Evolutionary conservation across 139 green algal genomes (phyloP).

Genomic region (Coelastrella sp.): DNA sequence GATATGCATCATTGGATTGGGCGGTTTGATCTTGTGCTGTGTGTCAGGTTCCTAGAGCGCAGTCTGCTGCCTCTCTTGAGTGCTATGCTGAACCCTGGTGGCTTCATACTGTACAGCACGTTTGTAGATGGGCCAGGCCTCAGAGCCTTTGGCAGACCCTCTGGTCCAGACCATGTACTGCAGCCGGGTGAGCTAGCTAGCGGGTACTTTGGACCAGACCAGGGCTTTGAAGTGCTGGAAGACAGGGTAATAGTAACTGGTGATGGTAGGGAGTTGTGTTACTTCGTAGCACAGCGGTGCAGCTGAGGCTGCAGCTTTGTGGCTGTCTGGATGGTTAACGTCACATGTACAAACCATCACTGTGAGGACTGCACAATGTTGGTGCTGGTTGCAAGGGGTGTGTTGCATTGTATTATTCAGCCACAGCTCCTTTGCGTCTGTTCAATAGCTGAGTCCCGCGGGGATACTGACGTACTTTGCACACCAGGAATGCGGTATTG

Average conservation of each 20-base stretch:
- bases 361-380: too few relatives aligned
- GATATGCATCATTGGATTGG: too few relatives aligned
- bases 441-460: too few relatives aligned
- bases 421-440: too few relatives aligned
- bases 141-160: constrained; percentile 54
- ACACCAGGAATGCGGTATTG: too few relatives aligned
- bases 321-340: too few relatives aligned
- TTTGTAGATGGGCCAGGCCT: constrained; percentile 56
- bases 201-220: constrained; percentile 45
- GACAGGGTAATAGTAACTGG: constrained; percentile 34
- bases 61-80: constrained; percentile 43
- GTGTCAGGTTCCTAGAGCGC: constrained; percentile 55
- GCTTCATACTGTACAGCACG: constrained; percentile 57
- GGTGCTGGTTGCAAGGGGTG: too few relatives aligned
- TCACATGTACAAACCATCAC: too few relatives aligned
- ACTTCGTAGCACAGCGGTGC: constrained; percentile 44
- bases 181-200: constrained; percentile 52
- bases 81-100: constrained; percentile 44
- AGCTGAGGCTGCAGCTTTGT: neutral
- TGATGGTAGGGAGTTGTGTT: constrained; percentile 49
- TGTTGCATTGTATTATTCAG: too few relatives aligned
- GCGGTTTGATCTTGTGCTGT: constrained; percentile 57
- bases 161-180: constrained; percentile 56
- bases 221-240: constrained; percentile 56
- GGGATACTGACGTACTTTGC: too few relatives aligned